These are phyloP conservation scores for Naematelia encephala DNA, from an alignment of 768 basidiomycete genomes.

Conservation along the genomic window DNA sequence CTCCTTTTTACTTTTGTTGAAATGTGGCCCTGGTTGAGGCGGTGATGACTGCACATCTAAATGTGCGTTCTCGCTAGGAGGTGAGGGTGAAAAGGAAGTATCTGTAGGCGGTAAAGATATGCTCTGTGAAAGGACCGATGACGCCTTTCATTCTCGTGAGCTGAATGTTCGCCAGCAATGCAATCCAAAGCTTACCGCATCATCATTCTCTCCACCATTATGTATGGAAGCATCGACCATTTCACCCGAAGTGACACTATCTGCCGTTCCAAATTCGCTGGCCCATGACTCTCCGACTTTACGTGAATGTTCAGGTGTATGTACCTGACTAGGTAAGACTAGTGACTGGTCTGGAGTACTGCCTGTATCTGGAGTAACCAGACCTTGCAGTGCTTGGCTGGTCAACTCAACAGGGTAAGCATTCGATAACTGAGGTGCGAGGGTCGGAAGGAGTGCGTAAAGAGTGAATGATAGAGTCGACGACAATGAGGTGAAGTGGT, in stretches of 20 bases:
- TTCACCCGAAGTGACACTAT: background rate
- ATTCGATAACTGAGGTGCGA: constrained; percentile 37
- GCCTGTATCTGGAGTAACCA: constrained; percentile 5
- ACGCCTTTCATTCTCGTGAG: constrained; percentile 23
- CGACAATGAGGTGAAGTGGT: constrained; percentile 43
- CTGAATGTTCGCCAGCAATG: no score
- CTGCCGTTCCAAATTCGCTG: constrained; percentile 28
- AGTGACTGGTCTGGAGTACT: constrained; percentile 16
- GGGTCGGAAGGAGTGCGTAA: constrained; percentile 47
- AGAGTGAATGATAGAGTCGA: constrained; percentile 50
- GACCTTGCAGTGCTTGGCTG: constrained; percentile 37
- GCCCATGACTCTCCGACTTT: constrained; percentile 22
- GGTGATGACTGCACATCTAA: constrained; percentile 29
- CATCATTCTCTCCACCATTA: constrained; percentile 1
- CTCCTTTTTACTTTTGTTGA: constrained; percentile 38
- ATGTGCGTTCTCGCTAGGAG: constrained; percentile 29
- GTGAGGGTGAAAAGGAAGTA: constrained; percentile 31
- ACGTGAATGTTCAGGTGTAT: background rate
- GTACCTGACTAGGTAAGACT: background rate
- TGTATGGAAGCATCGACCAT: background rate
- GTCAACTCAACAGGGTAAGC: constrained; percentile 42
- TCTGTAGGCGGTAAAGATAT: constrained; percentile 45
- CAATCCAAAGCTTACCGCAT: constrained; percentile 8
- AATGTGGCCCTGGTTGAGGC: constrained; percentile 1
- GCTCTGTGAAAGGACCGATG: constrained; percentile 34